phyloP scores from a whole-genome alignment of 1,139 yeast species.

The Candida pseudocylindracea region DNA sequence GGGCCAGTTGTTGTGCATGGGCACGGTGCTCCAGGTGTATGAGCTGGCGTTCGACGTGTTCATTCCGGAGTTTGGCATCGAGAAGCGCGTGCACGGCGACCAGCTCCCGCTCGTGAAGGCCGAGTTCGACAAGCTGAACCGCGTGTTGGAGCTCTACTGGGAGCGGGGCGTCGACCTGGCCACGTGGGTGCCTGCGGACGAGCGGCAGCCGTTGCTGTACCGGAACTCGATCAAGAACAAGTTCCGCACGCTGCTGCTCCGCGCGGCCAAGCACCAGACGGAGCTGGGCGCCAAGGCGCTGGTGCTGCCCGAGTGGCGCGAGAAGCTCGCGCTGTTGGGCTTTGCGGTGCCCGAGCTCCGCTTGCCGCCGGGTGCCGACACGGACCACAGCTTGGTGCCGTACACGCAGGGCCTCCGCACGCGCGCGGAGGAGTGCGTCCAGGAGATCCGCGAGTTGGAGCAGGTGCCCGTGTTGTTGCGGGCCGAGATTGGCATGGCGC shows the following conservation, averaged over 20 bases:
- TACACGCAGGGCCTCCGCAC: constrained; percentile 33
- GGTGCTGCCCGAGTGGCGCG: constrained; percentile 5
- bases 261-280: constrained; percentile 40
- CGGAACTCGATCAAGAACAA: constrained; percentile 61
- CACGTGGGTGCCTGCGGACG: constrained; percentile 77
- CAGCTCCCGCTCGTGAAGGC: constrained; percentile 86
- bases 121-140: constrained; percentile 54
- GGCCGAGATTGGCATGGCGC: constrained; percentile 86
- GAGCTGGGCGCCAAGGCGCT: constrained; percentile 12
- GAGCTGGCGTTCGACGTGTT: constrained; percentile 92
- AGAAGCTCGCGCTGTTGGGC: constrained; percentile 25
- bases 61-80: constrained; percentile 89
- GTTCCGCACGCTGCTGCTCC: constrained; percentile 47
- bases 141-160: constrained; percentile 74
- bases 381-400: constrained; percentile 17
- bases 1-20: constrained; percentile 70
- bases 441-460: constrained; percentile 58
- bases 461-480: constrained; percentile 72
- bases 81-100: constrained; percentile 94
- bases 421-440: constrained; percentile 44
- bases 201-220: constrained; percentile 52
- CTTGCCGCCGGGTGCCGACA: constrained; percentile 10
- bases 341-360: constrained; percentile 28
- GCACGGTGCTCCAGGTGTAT: constrained; percentile 77
- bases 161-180: constrained; percentile 83